Base-by-base conservation (phyloP, 1,284 basidiomycete species). In the Austroboletus novae-zelandiae region DNA sequence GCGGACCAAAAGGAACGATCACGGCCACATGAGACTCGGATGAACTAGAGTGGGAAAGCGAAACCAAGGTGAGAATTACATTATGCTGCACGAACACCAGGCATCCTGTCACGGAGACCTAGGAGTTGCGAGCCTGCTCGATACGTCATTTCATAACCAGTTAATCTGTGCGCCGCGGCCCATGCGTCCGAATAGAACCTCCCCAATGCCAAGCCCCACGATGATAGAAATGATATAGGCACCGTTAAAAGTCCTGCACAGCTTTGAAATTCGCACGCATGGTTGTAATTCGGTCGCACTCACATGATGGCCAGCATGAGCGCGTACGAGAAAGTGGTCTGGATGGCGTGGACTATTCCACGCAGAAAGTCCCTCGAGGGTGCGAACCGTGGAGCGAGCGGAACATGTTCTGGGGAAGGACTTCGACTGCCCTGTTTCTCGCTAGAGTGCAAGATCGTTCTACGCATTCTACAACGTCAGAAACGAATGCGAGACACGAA, bases 251-350 rank as follows among this genome's bases (percentile, higher is more conserved):
- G 86, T 86, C 88, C 87, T 90, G 54, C 44, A 45, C 49, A 48
- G 43, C 55, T 55, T 49, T 42, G 40, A 40, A 20, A 40, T 20
- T 50, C 39, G 5, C 20, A 32, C 46, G 40, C 4, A 29, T 23
- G 31, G 41, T 35, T 25, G 20, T 5, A 40, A 34, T 27, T 44
- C 23, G 18, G 31, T 14, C 5, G 2, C 27, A 62, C 84, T 67
- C 68, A 87, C 88, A 90, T 90, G 61, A 86, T 75, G 10, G 77
- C 77, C 63, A 89, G 63, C 88, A 89, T 89, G 48, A 89, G 73
- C 9, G 70, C 57, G 55, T 84, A 89, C 41, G 69, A 66, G 30
- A 89, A 59, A 20, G 80, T 64, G 43, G 81, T 74, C 56, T 89
- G 84, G 30, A 79, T 47, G 5, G 76, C 76, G 53, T 80, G 78